phyloP scores from a whole-genome alignment of 1,284 basidiomycete genomes.

The Pyrrhoderma noxium region DNA sequence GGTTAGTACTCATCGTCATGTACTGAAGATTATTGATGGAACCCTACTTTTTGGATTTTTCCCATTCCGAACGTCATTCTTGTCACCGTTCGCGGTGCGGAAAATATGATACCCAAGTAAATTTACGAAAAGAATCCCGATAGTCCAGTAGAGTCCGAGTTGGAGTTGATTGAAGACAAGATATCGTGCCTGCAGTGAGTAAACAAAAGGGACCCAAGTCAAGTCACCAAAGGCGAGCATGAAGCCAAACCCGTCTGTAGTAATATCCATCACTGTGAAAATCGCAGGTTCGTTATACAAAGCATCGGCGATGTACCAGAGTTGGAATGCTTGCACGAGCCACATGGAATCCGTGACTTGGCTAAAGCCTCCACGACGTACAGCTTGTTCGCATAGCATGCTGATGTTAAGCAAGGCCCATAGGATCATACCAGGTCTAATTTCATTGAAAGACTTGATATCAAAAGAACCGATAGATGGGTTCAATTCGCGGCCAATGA shows the following conservation, averaged over 20 bases:
- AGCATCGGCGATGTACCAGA: conserved; percentile 83
- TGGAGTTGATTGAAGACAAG: conserved; percentile 83
- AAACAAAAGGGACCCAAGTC: conserved; percentile 92
- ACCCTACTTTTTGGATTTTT: conserved; percentile 83
- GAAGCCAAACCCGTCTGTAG: conserved; percentile 96
- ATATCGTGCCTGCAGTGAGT: conserved; percentile 90
- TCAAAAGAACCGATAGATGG: conserved; percentile 85
- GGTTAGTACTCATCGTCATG: too few species aligned
- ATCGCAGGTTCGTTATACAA: conserved; percentile 89
- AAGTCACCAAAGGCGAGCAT: conserved; percentile 96
- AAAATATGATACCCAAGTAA: conserved; percentile 88
- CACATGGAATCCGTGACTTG: conserved; percentile 87
- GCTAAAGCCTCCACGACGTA: conserved; percentile 58
- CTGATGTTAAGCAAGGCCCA: conserved; percentile 91
- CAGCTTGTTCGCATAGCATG: conserved; percentile 87
- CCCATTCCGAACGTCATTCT: conserved; percentile 92
- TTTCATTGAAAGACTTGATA: conserved; percentile 95
- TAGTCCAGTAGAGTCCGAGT: conserved; percentile 60
- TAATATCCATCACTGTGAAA: conserved; percentile 96
- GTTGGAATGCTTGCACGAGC: conserved; percentile 83
- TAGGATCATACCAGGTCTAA: conserved; percentile 90
- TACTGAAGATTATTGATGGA: too few species aligned
- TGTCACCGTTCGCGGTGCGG: conserved; percentile 83
- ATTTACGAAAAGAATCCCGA: conserved; percentile 63
- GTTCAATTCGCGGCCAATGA: conserved; percentile 93